Evolutionary conservation across 2,329 filamentous ascomycete species (phyloP).

Genomic region (Colletotrichum camelliae): DNA sequence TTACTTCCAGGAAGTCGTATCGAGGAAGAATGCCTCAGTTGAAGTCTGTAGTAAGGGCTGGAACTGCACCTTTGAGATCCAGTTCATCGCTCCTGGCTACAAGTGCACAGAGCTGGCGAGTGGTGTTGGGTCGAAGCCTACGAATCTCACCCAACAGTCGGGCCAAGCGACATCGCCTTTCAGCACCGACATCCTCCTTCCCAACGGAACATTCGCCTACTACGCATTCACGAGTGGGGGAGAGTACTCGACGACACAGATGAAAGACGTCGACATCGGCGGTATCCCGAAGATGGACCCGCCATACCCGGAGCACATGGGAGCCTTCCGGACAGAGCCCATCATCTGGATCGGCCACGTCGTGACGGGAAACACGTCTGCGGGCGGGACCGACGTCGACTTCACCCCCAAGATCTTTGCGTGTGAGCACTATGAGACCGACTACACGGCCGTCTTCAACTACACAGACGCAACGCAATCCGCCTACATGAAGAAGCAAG

Average conservation of each 20-base stretch:
- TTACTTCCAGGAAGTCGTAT: constrained; percentile 28
- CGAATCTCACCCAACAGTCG: constrained; percentile 26
- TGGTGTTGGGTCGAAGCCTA: constrained; percentile 29
- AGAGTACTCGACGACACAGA: constrained; percentile 32
- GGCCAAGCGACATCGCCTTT: constrained; percentile 31
- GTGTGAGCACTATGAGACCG: constrained; percentile 39
- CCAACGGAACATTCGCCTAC: constrained; percentile 34
- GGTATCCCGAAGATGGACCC: constrained; percentile 30
- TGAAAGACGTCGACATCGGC: constrained; percentile 27
- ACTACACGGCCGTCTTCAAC: constrained; percentile 34
- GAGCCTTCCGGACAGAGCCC: constrained; percentile 38
- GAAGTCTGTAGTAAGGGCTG: constrained; percentile 36
- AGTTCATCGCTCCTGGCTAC: constrained; percentile 40
- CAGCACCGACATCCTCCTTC: constrained; percentile 30
- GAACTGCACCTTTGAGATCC: constrained; percentile 39
- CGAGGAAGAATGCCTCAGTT: constrained; percentile 30
- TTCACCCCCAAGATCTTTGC: constrained; percentile 37
- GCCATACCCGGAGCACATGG: constrained; percentile 32
- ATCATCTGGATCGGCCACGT: constrained; percentile 39
- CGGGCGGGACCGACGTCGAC: constrained; percentile 26
- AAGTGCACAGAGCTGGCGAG: constrained; percentile 35
- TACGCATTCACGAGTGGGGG: constrained; percentile 30
- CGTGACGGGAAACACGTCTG: constrained; percentile 23
- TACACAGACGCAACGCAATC: constrained; percentile 31
- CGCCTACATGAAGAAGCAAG: constrained; percentile 25